Evolutionary conservation across 805 yeast genomes (phyloP), one percentile per base, ranked within the genome.

Genomic region (Candida michaelii): DNA sequence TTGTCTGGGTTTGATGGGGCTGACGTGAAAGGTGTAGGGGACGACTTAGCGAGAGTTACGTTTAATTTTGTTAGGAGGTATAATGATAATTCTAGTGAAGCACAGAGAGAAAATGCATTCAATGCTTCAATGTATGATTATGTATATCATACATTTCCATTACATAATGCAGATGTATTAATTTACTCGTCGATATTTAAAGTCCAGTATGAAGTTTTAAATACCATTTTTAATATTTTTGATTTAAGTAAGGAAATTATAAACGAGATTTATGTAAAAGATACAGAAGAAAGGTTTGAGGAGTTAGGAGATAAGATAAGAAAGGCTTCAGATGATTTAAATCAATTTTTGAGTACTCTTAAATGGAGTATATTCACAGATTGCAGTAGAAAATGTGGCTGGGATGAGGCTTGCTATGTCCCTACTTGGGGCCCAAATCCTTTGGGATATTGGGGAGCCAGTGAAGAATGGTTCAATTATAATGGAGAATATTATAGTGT

Each of bases 391-490:
- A 56, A 51, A 3, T 79, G 85, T 55, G 61, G 50, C 0, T 56
- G 61, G 59, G 71, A 76, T 49, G 80, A 76, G 48, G 52, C 77
- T 2, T 80, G 85, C 48, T 78, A 67, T 42, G 69, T 77, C 12
- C 84, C 84, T 1, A 73, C 82, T 0, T 79, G 84, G 84, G 64
- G 85, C 73, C 84, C 83, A 2, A 61, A 74, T 0, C 82, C 82
- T 3, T 33, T 77, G 17, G 74, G 76, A 1, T 9, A 7, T 11
- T 69, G 76, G 73, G 64, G 65, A 4, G 32, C 41, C 2, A 17
- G 21, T 18, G 41, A 37, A 6, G 36, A 43, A 4, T 49, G 25
- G n/a, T 40, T 52, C n/a, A 43, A 51, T 16, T 45, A 30, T 27
- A 51, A 50, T 30, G 47, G 47, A 3, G 50, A 47, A 1, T 30